Conservation (phyloP, 2,329 filamentous ascomycete genomes). For the Graphiopsis chlorocephala region DNA sequence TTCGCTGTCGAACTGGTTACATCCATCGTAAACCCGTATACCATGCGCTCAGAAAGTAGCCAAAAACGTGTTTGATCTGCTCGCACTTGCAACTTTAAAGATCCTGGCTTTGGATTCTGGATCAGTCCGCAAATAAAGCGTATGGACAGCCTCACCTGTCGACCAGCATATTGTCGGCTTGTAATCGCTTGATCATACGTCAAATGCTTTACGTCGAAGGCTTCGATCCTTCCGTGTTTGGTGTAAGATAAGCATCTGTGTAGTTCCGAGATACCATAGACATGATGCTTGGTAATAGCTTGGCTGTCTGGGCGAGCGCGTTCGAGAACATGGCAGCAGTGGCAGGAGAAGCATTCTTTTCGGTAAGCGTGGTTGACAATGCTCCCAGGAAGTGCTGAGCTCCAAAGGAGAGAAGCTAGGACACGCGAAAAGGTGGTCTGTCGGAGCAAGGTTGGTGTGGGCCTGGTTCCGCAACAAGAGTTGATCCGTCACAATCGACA, state of each 20-base stretch:
- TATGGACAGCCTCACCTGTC: neutral
- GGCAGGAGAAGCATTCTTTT: neutral
- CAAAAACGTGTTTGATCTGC: neutral
- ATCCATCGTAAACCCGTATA: neutral
- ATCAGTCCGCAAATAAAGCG: neutral
- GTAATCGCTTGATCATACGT: neutral
- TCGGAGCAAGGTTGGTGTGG: neutral
- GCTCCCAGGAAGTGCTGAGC: neutral
- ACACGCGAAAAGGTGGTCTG: neutral
- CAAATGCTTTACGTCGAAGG: neutral
- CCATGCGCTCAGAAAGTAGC: neutral
- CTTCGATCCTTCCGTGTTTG: neutral
- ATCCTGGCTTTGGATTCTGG: neutral
- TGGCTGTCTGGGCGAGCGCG: neutral
- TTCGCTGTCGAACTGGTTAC: neutral
- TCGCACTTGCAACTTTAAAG: neutral
- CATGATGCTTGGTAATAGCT: neutral
- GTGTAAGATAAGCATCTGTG: neutral
- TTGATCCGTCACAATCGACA: neutral
- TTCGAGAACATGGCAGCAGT: neutral
- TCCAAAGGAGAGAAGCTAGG: neutral
- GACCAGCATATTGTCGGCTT: neutral
- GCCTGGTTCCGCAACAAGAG: neutral
- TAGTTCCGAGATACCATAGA: neutral
- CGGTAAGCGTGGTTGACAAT: neutral